Conservation (phyloP, 2,329 filamentous ascomycete genomes). For the Paraconiothyrium sp. region DNA sequence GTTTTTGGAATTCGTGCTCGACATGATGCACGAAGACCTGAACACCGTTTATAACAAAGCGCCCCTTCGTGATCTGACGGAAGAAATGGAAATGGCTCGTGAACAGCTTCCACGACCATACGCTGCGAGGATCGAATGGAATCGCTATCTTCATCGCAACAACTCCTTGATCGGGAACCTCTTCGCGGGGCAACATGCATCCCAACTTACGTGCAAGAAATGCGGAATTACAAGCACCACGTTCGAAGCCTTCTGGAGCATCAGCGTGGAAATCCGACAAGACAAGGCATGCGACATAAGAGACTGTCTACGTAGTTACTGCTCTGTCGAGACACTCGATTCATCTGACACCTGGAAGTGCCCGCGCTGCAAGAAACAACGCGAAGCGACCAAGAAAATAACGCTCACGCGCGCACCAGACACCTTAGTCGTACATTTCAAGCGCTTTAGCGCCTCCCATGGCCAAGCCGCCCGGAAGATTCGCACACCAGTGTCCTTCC, state of each 20-base stretch:
- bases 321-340: constrained; percentile 71
- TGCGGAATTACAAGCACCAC: constrained; percentile 72
- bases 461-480: constrained; percentile 70
- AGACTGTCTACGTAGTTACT: constrained; percentile 76
- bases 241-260: constrained; percentile 75
- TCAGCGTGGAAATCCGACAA: constrained; percentile 75
- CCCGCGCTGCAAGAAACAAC: constrained; percentile 74
- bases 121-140: constrained; percentile 80
- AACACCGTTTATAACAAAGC: constrained; percentile 72
- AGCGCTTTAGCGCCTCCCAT: constrained; percentile 71
- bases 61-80: constrained; percentile 66
- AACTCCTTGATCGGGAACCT: constrained; percentile 80
- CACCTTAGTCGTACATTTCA: constrained; percentile 80
- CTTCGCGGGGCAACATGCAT: constrained; percentile 77
- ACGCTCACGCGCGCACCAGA: constrained; percentile 81
- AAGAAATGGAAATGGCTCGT: constrained; percentile 67
- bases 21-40: constrained; percentile 85
- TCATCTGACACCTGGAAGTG: constrained; percentile 77
- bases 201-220: constrained; percentile 67
- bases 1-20: constrained; percentile 83
- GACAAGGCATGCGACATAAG: constrained; percentile 69
- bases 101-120: constrained; percentile 69
- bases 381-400: constrained; percentile 74
- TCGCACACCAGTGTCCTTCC: constrained; percentile 77
- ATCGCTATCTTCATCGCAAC: constrained; percentile 73